Evolutionary conservation across 2,329 filamentous ascomycete genomes (phyloP), one percentile per base, ranked within the genome.

Genomic region (Ampelomyces quisqualis): DNA sequence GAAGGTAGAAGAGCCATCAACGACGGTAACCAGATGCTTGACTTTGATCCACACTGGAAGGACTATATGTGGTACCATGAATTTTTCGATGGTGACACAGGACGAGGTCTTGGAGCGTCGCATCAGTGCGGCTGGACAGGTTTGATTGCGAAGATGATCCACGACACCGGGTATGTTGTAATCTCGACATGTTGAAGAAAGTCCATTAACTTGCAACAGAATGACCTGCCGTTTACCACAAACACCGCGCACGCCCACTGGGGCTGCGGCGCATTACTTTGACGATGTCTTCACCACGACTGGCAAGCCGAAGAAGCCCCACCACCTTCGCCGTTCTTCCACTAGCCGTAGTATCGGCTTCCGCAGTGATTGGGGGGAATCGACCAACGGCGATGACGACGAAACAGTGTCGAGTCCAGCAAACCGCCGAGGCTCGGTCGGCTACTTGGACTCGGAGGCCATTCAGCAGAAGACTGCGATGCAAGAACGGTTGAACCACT

Each of bases 41-140:
- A 97, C 71, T 95, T 87, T 61, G 90, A 97, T 62, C 84, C 88
- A 17, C 77, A 95, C 69, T 97, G 91, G 91, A 91, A 86, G 68
- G 90, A 94, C 60, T 82, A 90, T 60, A 76, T 97, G 58, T 96
- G 89, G 88, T 97, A 95, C 77, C 86, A 95, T 65, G 91, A 97
- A 68, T 97, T 94, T 76, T 97, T 97, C 64, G 91, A 97, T 63
- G 91, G 90, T 26, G 90, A 97, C 65, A 84, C 77, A 35, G 91
- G 91, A 10, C 85, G 90, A 53, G 91, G 93, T 11, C 78, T 97
- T 1, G 91, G 91, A 42, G 89, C 91, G 24, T 91, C 85, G 33
- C 93, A 97, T 69, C 93, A 97, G 69, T 95, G 89, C 63, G 91
- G 91, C 34, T 97, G 93, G 91, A 96, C 91, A 24, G 91, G 91